These are phyloP conservation scores for Penicillium sp. DNA, from an alignment of 2,329 filamentous ascomycete species.

Conservation along the genomic window DNA sequence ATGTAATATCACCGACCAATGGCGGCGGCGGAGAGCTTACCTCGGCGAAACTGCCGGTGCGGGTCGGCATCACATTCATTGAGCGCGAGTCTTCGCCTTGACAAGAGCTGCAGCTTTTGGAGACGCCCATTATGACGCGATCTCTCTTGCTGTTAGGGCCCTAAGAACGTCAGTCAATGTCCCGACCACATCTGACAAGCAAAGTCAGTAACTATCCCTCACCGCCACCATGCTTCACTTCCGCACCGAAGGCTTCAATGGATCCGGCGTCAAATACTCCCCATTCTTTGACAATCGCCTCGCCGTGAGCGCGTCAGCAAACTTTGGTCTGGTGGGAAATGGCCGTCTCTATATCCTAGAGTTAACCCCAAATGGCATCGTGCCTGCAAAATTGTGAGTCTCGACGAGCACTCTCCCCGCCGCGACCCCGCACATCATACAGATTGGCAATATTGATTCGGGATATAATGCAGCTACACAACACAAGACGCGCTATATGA, in stretches of 20 bases:
- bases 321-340: slow-evolving; percentile 96
- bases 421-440: slow-evolving; percentile 4
- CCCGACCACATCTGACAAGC: neutral
- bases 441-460: neutral
- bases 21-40: neutral
- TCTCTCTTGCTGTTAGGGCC: neutral
- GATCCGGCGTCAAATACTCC: slow-evolving; percentile 96
- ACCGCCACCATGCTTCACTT: slow-evolving; percentile 75
- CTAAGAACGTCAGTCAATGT: slow-evolving; percentile 3
- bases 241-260: slow-evolving; percentile 89
- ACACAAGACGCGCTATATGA: slow-evolving; percentile 98
- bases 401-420: neutral
- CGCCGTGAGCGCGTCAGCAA: slow-evolving; percentile 83
- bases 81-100: neutral
- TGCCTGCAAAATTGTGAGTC: slow-evolving; percentile 73
- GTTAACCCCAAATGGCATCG: slow-evolving; percentile 76
- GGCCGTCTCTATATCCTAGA: slow-evolving; percentile 77
- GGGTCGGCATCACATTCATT: slow-evolving; percentile 13
- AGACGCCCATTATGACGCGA: slow-evolving; percentile 9
- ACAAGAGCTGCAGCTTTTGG: neutral
- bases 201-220: neutral
- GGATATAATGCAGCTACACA: slow-evolving; percentile 64
- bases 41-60: slow-evolving; percentile 4
- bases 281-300: slow-evolving; percentile 95
- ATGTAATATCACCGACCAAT: neutral